Base-by-base conservation (phyloP, 352 stramenopile genomes). In the Peronospora destructor region DNA sequence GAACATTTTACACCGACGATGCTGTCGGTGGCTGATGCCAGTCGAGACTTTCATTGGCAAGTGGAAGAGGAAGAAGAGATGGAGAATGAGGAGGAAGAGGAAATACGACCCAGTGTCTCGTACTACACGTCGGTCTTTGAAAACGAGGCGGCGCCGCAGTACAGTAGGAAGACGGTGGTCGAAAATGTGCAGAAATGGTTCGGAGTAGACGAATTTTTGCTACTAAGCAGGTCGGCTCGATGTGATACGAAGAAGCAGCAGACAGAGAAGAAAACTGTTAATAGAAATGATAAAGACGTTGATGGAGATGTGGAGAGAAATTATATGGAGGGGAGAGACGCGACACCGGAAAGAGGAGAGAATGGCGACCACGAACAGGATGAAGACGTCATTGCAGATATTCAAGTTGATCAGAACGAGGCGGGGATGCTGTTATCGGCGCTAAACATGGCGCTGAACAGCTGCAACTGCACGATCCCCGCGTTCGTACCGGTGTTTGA, bases 1-100 rank as follows among this genome's bases (percentile, higher is more conserved):
- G 75, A 86, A 48, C 81, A 91, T 47, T 91, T 89, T 19, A 91
- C 81, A 7, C 81, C 81, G 5, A 83, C 81, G 49, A 86, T 91
- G 73, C 66, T 88, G 32, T 66, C 69, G 12, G 69, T 91, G 13
- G 76, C 71, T 2, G 75, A 91, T 28, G 34, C 57, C 0, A 48
- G 17, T 10, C 42, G 73, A 4, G 80, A 88, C 44, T 74, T 83
- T 25, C 37, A 57, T 1, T 80, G 62, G 71, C 42, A 29, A 11
- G 33, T 51, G 14, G 39, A 55, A 10, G 34, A 37, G 1, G 33
- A 46, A 4, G 44, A 51, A 4, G 30, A 17, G 2, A 9, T 39
- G 19, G 41, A 45, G 6, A 33, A 12, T 8, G 35, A 47, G 7
- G 29, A 36, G n/a, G 6, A 30, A 17, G 35, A 57, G 17, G 19